A percentile compares a stretch with the other conserved stretches of the same genome.
Evolutionary conservation across 768 basidiomycete species (phyloP).

Genomic region (Suillus tomentosus): DNA sequence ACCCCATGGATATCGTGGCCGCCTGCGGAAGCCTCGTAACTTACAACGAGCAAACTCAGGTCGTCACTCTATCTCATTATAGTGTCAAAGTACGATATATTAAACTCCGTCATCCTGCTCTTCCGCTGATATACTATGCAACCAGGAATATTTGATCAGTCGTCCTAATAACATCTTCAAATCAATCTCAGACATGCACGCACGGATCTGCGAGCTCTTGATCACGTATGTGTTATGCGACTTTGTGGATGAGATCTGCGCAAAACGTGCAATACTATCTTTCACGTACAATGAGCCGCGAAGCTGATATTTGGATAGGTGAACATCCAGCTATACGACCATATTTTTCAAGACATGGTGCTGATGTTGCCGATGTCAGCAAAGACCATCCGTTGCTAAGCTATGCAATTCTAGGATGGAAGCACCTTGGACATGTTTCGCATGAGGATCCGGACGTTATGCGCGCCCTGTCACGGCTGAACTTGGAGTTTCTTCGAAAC

Average conservation of each 20-base stretch:
- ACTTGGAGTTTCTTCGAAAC: background rate
- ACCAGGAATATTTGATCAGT: background rate
- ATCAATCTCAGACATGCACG: background rate
- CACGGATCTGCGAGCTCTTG: background rate
- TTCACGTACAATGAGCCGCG: background rate
- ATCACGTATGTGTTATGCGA: background rate
- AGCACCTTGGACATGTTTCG: background rate
- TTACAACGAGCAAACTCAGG: background rate
- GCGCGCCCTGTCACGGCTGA: background rate
- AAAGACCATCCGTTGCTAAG: background rate
- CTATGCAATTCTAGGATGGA: background rate
- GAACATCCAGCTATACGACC: background rate
- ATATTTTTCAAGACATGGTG: no score
- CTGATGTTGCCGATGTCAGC: no score
- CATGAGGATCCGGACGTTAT: background rate
- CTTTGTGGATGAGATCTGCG: background rate
- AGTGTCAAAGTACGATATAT: conserved; percentile 11
- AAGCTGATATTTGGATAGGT: background rate
- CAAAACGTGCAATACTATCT: background rate
- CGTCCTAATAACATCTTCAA: background rate
- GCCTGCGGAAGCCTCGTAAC: conserved; percentile 5
- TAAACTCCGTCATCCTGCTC: background rate
- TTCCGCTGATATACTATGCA: background rate
- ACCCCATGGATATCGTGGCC: background rate
- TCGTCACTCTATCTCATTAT: conserved; percentile 12